These are phyloP conservation scores for Pichia pseudocactophila DNA, from an alignment of 805 yeast genomes.

Conservation along the genomic window DNA sequence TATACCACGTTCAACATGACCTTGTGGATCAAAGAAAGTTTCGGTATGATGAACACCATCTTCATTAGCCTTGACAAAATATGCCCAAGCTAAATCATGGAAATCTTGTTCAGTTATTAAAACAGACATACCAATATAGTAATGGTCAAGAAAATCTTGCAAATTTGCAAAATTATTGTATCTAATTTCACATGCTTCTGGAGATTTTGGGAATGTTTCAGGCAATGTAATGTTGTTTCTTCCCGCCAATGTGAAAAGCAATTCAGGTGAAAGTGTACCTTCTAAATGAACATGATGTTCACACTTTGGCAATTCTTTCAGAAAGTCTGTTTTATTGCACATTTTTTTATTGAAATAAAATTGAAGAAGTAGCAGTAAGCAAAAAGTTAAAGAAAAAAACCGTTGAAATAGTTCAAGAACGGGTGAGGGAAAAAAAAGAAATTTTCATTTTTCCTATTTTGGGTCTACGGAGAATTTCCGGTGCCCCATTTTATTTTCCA, in stretches of 20 bases:
- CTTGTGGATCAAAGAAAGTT: constrained; percentile 79
- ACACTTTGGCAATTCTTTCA: constrained; percentile 71
- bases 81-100: constrained; percentile 67
- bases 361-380: not conserved
- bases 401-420: not conserved
- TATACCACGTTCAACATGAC: constrained; percentile 64
- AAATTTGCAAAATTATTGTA: constrained; percentile 57
- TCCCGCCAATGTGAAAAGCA: constrained; percentile 58
- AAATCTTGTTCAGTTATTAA: constrained; percentile 62
- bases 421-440: too few relatives aligned
- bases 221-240: constrained; percentile 59
- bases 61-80: constrained; percentile 47
- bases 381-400: not conserved
- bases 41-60: constrained; percentile 67
- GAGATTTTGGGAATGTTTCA: constrained; percentile 47
- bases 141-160: constrained; percentile 71
- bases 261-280: constrained; percentile 73
- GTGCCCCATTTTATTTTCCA: too few relatives aligned
- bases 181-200: constrained; percentile 47
- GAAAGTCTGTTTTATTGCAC: constrained; percentile 36
- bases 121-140: constrained; percentile 78
- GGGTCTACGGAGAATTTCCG: too few relatives aligned
- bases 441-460: too few relatives aligned
- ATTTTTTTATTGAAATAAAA: not conserved
- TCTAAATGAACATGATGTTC: constrained; percentile 82